Conservation (phyloP, 2,329 filamentous ascomycete species). For the Ceratocystis lukuohia region DNA sequence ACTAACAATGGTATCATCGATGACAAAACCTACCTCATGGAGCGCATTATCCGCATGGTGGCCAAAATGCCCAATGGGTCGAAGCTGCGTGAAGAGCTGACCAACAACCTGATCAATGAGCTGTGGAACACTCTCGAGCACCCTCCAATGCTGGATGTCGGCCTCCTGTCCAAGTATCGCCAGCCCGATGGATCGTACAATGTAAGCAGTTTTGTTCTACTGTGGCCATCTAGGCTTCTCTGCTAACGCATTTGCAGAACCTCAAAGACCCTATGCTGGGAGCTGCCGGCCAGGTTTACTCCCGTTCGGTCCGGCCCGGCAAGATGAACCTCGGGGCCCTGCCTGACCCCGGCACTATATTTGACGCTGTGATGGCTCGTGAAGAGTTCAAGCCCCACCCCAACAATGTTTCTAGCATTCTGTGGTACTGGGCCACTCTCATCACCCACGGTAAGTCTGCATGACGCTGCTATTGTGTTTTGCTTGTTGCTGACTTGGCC, state of each 20-base stretch:
- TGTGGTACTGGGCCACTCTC: slow-evolving; percentile 62
- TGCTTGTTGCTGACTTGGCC: not conserved
- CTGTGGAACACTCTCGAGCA: slow-evolving; percentile 62
- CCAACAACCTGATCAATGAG: slow-evolving; percentile 52
- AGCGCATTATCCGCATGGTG: slow-evolving; percentile 57
- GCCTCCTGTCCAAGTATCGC: slow-evolving; percentile 50
- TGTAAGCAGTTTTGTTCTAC: slow-evolving; percentile 25
- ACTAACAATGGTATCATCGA: slow-evolving; percentile 51
- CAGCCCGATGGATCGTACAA: slow-evolving; percentile 59
- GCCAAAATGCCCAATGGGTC: slow-evolving; percentile 50
- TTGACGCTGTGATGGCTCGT: slow-evolving; percentile 46
- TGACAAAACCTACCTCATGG: slow-evolving; percentile 68
- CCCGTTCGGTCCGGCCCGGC: slow-evolving; percentile 48
- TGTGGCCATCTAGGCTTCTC: not conserved
- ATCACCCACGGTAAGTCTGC: slow-evolving; percentile 51
- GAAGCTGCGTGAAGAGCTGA: slow-evolving; percentile 47
- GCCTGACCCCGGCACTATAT: slow-evolving; percentile 52
- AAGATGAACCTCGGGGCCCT: slow-evolving; percentile 47
- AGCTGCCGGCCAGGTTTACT: slow-evolving; percentile 53
- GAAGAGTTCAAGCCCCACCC: slow-evolving; percentile 44
- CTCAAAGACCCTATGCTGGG: slow-evolving; percentile 51
- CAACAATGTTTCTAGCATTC: slow-evolving; percentile 57
- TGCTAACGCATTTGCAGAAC: slow-evolving; percentile 34
- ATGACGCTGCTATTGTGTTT: not conserved
- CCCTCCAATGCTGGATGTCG: slow-evolving; percentile 53